These are phyloP conservation scores for Xylariaceae sp. DNA, from an alignment of 2,329 filamentous ascomycete species.

Conservation along the genomic window DNA sequence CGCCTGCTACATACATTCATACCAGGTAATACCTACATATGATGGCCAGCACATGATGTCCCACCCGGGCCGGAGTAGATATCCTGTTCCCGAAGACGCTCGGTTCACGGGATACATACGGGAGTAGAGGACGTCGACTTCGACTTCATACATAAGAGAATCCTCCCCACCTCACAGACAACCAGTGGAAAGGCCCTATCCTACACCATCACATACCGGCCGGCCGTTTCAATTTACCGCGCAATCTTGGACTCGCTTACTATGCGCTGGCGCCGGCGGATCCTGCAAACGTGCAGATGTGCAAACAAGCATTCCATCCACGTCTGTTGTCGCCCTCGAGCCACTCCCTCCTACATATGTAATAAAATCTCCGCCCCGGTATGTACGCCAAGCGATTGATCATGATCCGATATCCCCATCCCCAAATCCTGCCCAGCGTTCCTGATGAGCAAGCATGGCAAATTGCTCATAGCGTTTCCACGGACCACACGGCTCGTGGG, in stretches of 20 bases:
- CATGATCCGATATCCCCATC: conserved; percentile 19
- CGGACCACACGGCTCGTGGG: no score
- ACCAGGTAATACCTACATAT: no score
- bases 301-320: no score
- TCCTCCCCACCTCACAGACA: conserved; percentile 6
- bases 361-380: conserved; percentile 20
- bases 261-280: not conserved
- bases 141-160: conserved; percentile 1
- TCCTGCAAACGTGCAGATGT: not conserved
- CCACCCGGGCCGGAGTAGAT: no score
- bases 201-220: conserved; percentile 5
- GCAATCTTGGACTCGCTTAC: not conserved
- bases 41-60: not conserved
- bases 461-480: no score
- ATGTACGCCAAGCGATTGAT: conserved; percentile 14
- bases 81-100: no score
- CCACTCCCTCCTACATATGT: no score
- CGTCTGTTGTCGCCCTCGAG: no score
- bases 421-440: not conserved
- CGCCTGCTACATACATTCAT: not conserved
- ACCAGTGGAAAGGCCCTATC: conserved; percentile 10
- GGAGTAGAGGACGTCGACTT: not conserved
- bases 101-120: not conserved
- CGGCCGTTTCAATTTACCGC: conserved; percentile 5
- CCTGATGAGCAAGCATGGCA: no score